phyloP scores from a whole-genome alignment of 768 basidiomycete species.

The Mycena vulgaris region DNA sequence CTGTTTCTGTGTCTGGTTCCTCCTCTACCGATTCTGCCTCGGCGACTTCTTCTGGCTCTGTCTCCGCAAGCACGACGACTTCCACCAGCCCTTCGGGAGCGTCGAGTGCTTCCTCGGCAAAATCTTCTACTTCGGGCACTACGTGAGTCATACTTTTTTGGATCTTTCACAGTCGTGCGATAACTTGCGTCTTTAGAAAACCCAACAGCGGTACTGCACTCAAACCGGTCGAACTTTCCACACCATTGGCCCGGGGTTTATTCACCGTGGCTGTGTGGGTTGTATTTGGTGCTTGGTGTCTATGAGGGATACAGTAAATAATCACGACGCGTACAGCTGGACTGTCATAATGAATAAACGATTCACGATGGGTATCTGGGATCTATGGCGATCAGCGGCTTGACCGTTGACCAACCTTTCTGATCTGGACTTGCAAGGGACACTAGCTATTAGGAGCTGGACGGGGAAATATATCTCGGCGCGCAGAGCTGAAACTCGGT shows the following conservation, averaged over 20 bases:
- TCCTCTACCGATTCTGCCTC: background rate
- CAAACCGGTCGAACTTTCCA: slow-evolving; percentile 6
- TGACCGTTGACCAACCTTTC: too few relatives aligned
- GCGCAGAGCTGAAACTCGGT: too few relatives aligned
- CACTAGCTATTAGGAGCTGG: too few relatives aligned
- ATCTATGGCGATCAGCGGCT: background rate
- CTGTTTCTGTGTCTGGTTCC: background rate
- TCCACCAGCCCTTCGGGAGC: slow-evolving; percentile 9
- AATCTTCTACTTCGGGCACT: slow-evolving; percentile 10
- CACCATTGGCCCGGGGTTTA: slow-evolving; percentile 28
- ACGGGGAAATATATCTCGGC: too few relatives aligned
- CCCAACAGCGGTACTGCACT: slow-evolving; percentile 12
- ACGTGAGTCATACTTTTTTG: background rate
- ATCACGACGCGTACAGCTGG: slow-evolving; percentile 28
- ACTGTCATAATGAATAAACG: slow-evolving; percentile 10
- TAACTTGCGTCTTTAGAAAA: background rate
- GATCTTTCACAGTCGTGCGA: background rate
- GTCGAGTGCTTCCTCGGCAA: slow-evolving; percentile 1
- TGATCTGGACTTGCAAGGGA: too few relatives aligned
- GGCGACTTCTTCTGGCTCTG: background rate
- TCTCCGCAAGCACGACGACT: background rate
- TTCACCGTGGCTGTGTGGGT: slow-evolving; percentile 26
- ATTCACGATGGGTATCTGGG: slow-evolving; percentile 19
- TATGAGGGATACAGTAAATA: slow-evolving; percentile 15
- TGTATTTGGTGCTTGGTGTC: slow-evolving; percentile 21